Evolutionary conservation across 1,139 yeast species (phyloP).

Genomic region (Yamadazyma atlantica): DNA sequence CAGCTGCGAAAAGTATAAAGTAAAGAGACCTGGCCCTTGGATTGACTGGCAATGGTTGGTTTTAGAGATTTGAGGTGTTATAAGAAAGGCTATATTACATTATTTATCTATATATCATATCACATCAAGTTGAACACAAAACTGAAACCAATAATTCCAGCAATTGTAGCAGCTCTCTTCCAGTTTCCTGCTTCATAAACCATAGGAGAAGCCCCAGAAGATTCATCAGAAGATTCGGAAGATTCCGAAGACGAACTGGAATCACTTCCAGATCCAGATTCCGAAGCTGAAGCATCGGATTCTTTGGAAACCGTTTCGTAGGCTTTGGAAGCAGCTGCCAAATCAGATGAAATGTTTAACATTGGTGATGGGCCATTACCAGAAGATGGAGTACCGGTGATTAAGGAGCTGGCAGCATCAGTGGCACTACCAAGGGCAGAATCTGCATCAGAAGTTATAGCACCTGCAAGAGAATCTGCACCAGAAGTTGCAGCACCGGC

Average conservation of each 20-base stretch:
- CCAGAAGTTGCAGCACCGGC: conserved; percentile 16
- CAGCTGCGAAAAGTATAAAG: too few species aligned
- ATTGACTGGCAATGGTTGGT: too few species aligned
- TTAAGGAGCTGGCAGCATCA: conserved; percentile 1
- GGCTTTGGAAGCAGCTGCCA: conserved; percentile 18
- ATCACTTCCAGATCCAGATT: conserved; percentile 12
- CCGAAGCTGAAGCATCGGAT: conserved; percentile 8
- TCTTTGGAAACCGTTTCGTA: conserved; percentile 7
- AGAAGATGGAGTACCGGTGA: not conserved
- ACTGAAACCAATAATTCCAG: conserved; percentile 38
- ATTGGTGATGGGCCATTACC: conserved; percentile 6
- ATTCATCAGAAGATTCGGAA: conserved; percentile 12
- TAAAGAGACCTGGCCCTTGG: too few species aligned
- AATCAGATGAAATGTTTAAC: conserved; percentile 17
- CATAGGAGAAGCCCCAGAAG: conserved; percentile 15
- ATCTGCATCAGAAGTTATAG: not conserved
- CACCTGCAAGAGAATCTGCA: conserved; percentile 5
- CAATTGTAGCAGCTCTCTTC: conserved; percentile 42
- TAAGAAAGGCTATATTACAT: not conserved
- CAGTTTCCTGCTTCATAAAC: conserved; percentile 29
- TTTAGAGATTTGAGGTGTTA: too few species aligned
- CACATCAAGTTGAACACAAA: conserved; percentile 36
- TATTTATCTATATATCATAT: conserved; percentile 5
- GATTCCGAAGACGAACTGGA: conserved; percentile 9
- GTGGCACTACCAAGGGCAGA: not conserved